These are phyloP conservation scores for Suillus hirtellus DNA, from an alignment of 768 basidiomycete species.

Conservation along the genomic window DNA sequence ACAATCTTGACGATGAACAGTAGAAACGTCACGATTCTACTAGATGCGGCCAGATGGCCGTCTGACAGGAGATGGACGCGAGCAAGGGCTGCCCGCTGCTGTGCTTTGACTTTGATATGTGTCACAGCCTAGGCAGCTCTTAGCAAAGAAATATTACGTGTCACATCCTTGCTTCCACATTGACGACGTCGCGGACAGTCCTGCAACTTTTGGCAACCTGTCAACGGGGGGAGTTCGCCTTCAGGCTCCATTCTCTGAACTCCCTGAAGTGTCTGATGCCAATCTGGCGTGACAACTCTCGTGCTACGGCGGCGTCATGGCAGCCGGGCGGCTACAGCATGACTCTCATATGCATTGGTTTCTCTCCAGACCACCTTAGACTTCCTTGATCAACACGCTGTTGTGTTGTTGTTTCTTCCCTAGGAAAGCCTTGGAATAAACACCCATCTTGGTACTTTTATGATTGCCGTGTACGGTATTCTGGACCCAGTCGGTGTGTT, in stretches of 20 bases:
- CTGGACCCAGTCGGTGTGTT: background rate
- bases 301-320: background rate
- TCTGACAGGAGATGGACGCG: background rate
- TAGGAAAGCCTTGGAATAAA: too few relatives aligned
- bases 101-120: background rate
- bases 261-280: background rate
- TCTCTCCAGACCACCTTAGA: too few relatives aligned
- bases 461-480: background rate
- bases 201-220: background rate
- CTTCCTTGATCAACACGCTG: too few relatives aligned
- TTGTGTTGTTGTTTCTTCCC: too few relatives aligned
- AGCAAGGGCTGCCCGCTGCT: too few relatives aligned
- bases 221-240: background rate
- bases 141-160: background rate
- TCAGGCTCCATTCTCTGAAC: background rate
- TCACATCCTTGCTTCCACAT: background rate
- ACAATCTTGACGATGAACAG: background rate
- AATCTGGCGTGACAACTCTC: background rate
- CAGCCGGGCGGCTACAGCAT: background rate
- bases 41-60: background rate
- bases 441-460: background rate
- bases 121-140: background rate
- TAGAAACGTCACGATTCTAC: background rate
- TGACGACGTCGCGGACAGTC: background rate
- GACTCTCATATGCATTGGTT: too few relatives aligned